Evolutionary conservation across 2,329 filamentous ascomycete genomes (phyloP).

Genomic region (Diaporthe sp.): DNA sequence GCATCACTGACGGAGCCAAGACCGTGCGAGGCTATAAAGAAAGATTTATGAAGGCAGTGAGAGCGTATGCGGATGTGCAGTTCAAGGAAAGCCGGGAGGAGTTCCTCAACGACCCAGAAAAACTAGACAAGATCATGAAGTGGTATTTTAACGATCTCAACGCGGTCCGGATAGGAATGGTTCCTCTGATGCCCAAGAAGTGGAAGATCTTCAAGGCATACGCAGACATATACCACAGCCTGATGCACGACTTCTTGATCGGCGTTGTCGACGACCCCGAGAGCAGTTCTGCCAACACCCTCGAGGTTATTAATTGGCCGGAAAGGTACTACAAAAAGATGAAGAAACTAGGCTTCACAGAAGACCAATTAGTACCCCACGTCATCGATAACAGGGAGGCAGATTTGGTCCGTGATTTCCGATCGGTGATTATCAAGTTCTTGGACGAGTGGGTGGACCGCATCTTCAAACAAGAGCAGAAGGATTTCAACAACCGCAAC

Average conservation of each 20-base stretch:
- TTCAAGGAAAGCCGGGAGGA: conserved; percentile 77
- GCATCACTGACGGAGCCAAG: conserved; percentile 92
- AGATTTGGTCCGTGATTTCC: conserved; percentile 93
- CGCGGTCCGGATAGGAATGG: conserved; percentile 93
- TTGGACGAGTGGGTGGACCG: conserved; percentile 98
- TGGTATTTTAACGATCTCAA: conserved; percentile 99
- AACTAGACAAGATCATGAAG: conserved; percentile 86
- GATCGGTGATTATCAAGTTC: conserved; percentile 92
- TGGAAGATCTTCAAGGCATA: conserved; percentile 97
- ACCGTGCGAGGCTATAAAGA: conserved; percentile 96
- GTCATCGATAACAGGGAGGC: conserved; percentile 90
- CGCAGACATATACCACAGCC: conserved; percentile 87
- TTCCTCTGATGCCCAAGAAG: conserved; percentile 90
- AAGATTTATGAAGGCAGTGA: conserved; percentile 87
- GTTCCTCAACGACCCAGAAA: conserved; percentile 85
- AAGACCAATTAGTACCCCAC: conserved; percentile 83
- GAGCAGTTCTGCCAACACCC: conserved; percentile 85
- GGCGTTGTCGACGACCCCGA: conserved; percentile 85
- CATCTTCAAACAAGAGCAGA: conserved; percentile 85
- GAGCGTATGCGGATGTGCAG: conserved; percentile 76
- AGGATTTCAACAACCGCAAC: conserved; percentile 82
- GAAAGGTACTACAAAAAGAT: conserved; percentile 98
- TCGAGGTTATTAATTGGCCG: conserved; percentile 94
- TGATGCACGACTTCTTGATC: conserved; percentile 95
- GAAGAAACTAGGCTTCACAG: conserved; percentile 84